Evolutionary conservation across 2,329 filamentous ascomycete genomes (phyloP).

Genomic region (Lachnellula cervina): DNA sequence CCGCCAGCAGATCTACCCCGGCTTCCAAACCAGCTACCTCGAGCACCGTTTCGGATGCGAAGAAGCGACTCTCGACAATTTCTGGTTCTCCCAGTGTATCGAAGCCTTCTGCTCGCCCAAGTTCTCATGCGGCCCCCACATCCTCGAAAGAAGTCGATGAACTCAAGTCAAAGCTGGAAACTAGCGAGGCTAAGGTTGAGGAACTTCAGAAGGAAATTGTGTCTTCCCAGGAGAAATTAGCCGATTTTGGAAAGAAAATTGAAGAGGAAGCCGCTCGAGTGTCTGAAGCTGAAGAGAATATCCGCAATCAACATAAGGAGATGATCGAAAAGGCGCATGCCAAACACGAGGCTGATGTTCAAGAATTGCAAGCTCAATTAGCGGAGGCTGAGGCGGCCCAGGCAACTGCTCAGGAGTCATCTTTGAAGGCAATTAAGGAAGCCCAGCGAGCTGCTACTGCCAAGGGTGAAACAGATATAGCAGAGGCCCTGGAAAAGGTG

Average conservation of each 20-base stretch:
- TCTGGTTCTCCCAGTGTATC: slow-evolving; percentile 34
- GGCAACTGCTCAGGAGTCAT: slow-evolving; percentile 22
- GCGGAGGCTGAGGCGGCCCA: slow-evolving; percentile 23
- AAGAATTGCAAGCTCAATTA: slow-evolving; percentile 26
- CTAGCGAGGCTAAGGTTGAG: slow-evolving; percentile 54
- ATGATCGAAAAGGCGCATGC: slow-evolving; percentile 38
- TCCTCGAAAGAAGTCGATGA: slow-evolving; percentile 53
- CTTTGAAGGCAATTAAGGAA: slow-evolving; percentile 29
- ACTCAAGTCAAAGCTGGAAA: slow-evolving; percentile 53
- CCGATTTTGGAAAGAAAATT: slow-evolving; percentile 49
- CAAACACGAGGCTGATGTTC: slow-evolving; percentile 24
- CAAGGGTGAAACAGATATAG: slow-evolving; percentile 32
- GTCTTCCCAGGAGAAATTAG: slow-evolving; percentile 50
- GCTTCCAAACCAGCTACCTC: slow-evolving; percentile 32
- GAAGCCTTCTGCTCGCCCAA: slow-evolving; percentile 40
- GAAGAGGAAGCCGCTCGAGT: slow-evolving; percentile 37
- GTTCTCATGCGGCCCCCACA: slow-evolving; percentile 23
- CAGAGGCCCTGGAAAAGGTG: slow-evolving; percentile 46
- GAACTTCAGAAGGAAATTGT: slow-evolving; percentile 53
- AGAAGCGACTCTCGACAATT: slow-evolving; percentile 53
- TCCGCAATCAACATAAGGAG: slow-evolving; percentile 40
- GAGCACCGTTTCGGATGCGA: slow-evolving; percentile 43
- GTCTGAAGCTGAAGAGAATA: slow-evolving; percentile 37
- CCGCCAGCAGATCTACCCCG: slow-evolving; percentile 30
- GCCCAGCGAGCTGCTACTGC: slow-evolving; percentile 24